Evolutionary conservation across 768 basidiomycete species (phyloP).

Genomic region (Antrodiella citrinella): DNA sequence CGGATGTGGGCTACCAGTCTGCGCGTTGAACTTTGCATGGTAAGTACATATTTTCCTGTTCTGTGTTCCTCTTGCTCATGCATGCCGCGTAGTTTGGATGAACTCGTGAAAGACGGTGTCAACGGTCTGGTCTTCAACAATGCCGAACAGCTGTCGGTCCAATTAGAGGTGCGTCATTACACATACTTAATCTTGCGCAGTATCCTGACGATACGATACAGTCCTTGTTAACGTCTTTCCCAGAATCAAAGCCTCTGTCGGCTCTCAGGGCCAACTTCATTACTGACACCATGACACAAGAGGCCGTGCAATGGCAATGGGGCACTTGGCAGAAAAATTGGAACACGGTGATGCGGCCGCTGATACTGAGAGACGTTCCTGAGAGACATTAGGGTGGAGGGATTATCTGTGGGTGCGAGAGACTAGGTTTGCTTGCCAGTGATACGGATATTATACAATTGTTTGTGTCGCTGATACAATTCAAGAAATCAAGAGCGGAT

Average conservation of each 20-base stretch:
- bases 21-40: constrained; percentile 84
- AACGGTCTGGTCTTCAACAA: constrained; percentile 79
- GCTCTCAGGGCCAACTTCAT: constrained; percentile 45
- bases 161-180: constrained; percentile 51
- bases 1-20: constrained; percentile 90
- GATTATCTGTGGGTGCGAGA: neutral
- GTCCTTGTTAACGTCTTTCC: constrained; percentile 55
- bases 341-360: constrained; percentile 56
- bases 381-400: neutral
- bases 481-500: too few species aligned
- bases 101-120: constrained; percentile 76
- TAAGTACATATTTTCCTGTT: constrained; percentile 26
- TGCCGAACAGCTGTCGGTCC: constrained; percentile 58
- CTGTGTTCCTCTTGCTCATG: neutral
- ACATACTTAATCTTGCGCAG: too few species aligned
- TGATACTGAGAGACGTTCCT: constrained; percentile 32
- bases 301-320: constrained; percentile 45
- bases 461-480: neutral
- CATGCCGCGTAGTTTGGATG: constrained; percentile 50
- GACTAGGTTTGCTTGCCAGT: too few species aligned
- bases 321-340: constrained; percentile 83
- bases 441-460: neutral
- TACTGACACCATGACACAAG: constrained; percentile 5
- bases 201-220: too few species aligned
- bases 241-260: constrained; percentile 41